Evolutionary conservation across 176 grass and related monocot genomes (phyloP).

Genomic region (Carex scoparia): DNA sequence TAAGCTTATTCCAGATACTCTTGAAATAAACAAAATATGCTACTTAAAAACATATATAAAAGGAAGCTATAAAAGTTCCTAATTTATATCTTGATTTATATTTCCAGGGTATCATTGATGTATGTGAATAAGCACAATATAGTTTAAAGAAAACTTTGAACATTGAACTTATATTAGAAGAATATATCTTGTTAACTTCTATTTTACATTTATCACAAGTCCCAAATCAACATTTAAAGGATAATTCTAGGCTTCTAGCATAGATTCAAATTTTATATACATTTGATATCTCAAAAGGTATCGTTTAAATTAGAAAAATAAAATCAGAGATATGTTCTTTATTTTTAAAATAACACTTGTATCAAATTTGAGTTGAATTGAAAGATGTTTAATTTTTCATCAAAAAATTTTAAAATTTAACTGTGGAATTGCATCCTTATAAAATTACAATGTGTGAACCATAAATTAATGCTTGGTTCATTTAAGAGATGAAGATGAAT

Average conservation of each 20-base stretch:
- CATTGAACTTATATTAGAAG: background rate
- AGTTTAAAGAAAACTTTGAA: background rate
- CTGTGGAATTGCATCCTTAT: no score
- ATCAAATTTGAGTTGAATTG: no score
- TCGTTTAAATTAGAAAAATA: constrained; percentile 9
- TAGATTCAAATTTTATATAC: background rate
- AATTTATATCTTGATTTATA: background rate
- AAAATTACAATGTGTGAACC: no score
- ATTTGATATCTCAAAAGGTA: background rate
- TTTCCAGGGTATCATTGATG: background rate
- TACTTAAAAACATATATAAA: background rate
- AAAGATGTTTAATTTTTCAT: no score
- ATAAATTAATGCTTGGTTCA: no score
- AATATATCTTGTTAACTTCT: background rate
- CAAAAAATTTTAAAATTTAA: no score
- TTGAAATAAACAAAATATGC: background rate
- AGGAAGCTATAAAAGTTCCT: background rate
- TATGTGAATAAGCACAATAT: background rate
- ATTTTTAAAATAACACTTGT: no score
- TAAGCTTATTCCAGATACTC: background rate
- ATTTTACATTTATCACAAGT: background rate
- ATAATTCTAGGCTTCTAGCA: background rate
- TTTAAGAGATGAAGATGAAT: no score
- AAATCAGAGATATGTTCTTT: no score
- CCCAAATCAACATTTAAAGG: background rate